These are phyloP conservation scores for Urtica urens DNA, from an alignment of 306 rosid species.

Conservation along the genomic window DNA sequence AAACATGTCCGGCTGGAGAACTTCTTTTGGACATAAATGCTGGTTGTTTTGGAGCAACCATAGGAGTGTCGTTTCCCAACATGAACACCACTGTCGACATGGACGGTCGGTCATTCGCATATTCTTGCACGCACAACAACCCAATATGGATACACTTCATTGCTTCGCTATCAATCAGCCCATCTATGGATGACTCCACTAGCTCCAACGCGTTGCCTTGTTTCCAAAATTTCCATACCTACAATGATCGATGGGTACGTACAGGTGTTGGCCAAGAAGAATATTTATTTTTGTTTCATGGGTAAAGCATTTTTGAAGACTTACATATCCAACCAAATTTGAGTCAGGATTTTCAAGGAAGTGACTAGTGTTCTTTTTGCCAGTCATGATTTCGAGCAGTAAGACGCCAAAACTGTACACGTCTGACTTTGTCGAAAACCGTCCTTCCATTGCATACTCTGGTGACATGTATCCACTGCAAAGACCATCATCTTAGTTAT, in stretches of 20 bases:
- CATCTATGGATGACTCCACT: neutral
- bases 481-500: neutral
- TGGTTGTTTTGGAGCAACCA: slow-evolving; percentile 22
- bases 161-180: neutral
- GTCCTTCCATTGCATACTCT: slow-evolving; percentile 48
- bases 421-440: slow-evolving; percentile 38
- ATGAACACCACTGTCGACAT: slow-evolving; percentile 25
- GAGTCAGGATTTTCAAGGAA: slow-evolving; percentile 12
- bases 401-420: slow-evolving; percentile 49
- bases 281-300: neutral
- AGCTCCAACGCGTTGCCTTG: slow-evolving; percentile 18
- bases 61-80: slow-evolving; percentile 26
- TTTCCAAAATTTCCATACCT: slow-evolving; percentile 58
- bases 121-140: slow-evolving; percentile 19
- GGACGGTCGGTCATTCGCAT: slow-evolving; percentile 21
- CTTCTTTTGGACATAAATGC: slow-evolving; percentile 15
- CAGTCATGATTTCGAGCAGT: slow-evolving; percentile 39
- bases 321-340: slow-evolving; percentile 52
- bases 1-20: too few relatives aligned
- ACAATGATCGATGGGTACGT: neutral
- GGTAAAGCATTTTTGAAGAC: slow-evolving; percentile 3
- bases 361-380: slow-evolving; percentile 38
- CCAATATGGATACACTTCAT: slow-evolving; percentile 8
- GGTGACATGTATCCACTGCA: slow-evolving; percentile 52
- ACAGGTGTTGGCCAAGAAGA: neutral